phyloP scores from a whole-genome alignment of 1,284 basidiomycete genomes.

The Trametes versicolor region DNA sequence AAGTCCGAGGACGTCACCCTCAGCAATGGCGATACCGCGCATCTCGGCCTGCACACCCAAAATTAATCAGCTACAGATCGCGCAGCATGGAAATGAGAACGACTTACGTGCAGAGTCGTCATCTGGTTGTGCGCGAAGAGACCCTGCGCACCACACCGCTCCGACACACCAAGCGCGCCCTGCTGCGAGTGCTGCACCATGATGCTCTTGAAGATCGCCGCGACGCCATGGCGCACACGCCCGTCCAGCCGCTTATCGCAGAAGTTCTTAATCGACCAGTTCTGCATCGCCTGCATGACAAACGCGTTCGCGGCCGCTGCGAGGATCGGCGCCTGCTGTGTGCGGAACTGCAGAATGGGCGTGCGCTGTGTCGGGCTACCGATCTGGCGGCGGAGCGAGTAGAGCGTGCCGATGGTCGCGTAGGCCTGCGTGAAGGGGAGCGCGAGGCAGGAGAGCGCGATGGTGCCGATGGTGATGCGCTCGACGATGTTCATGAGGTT shows the following conservation, averaged over 20 bases:
- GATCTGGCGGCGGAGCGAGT: constrained; percentile 53
- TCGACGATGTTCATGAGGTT: constrained; percentile 50
- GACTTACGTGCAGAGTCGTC: constrained; percentile 46
- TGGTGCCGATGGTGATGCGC: constrained; percentile 51
- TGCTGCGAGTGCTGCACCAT: constrained; percentile 47
- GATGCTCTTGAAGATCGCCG: constrained; percentile 51
- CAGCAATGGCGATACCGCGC: constrained; percentile 53
- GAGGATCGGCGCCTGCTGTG: constrained; percentile 57
- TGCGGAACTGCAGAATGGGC: constrained; percentile 57
- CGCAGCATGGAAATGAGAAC: neutral
- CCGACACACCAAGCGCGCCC: constrained; percentile 46
- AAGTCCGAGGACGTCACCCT: constrained; percentile 53
- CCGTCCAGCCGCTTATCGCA: constrained; percentile 41
- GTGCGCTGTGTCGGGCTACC: constrained; percentile 35
- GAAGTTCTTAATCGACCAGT: constrained; percentile 45
- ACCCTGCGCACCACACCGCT: constrained; percentile 62
- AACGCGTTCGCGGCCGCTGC: constrained; percentile 49
- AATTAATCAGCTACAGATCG: neutral
- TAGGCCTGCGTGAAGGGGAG: constrained; percentile 47
- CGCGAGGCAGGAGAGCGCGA: constrained; percentile 47
- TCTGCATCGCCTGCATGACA: constrained; percentile 50
- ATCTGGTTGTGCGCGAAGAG: constrained; percentile 56
- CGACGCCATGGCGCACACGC: constrained; percentile 51
- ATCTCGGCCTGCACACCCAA: constrained; percentile 44
- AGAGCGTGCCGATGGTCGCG: constrained; percentile 48